These are phyloP conservation scores for Chlamydomonas sp. DNA, from an alignment of 139 green algal genomes.

Conservation along the genomic window DNA sequence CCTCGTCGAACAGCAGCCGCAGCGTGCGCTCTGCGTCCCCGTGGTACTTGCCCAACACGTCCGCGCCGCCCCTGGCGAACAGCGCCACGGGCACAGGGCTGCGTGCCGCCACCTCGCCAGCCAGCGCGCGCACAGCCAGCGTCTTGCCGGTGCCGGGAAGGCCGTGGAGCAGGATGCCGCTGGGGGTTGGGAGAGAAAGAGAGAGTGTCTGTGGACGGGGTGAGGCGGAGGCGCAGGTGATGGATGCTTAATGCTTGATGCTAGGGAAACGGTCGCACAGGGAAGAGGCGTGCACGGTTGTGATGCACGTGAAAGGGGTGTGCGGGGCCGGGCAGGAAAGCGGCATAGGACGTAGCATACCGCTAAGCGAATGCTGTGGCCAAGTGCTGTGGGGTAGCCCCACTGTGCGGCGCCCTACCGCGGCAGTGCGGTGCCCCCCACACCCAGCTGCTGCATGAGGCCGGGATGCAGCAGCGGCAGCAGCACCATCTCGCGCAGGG, in stretches of 20 bases:
- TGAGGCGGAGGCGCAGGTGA: neutral
- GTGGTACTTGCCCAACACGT: conserved; percentile 92
- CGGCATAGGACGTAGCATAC: too few species aligned
- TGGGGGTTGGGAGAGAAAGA: conserved; percentile 2
- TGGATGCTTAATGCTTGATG: too few species aligned
- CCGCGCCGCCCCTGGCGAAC: conserved; percentile 86
- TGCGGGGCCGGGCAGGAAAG: too few species aligned
- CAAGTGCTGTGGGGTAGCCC: too few species aligned
- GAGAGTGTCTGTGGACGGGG: neutral
- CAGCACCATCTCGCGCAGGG: conserved; percentile 84
- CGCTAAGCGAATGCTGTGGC: too few species aligned
- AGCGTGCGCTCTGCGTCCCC: conserved; percentile 91
- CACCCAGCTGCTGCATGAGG: conserved; percentile 69
- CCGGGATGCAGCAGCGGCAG: conserved; percentile 88
- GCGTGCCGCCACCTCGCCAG: conserved; percentile 61
- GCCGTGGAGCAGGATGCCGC: conserved; percentile 78
- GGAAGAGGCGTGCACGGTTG: too few species aligned
- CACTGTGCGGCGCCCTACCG: conserved; percentile 46
- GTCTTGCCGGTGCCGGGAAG: conserved; percentile 83
- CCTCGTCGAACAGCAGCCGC: conserved; percentile 86
- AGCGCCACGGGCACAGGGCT: conserved; percentile 73
- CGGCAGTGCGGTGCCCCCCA: conserved; percentile 54
- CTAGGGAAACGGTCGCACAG: too few species aligned
- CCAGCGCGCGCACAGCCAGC: conserved; percentile 68
- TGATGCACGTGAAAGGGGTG: too few species aligned